Evolutionary conservation across 176 grass and related monocot genomes (phyloP).

Genomic region (Alloteropsis semialata): DNA sequence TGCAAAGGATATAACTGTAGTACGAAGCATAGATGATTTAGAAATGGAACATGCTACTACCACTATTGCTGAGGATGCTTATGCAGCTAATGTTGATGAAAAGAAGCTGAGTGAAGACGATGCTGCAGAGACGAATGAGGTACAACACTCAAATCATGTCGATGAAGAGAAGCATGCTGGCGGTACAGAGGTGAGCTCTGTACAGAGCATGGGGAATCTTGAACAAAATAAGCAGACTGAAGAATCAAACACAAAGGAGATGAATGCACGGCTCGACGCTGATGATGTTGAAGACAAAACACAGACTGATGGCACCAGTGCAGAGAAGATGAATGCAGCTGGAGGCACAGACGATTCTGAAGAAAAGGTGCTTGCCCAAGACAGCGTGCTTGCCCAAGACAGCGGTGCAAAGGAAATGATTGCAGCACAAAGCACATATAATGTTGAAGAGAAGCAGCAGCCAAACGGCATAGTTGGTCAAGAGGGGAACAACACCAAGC

Average conservation of each 20-base stretch:
- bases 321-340: background rate
- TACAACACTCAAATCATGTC: background rate
- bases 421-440: background rate
- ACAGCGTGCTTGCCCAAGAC: background rate
- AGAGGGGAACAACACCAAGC: constrained; percentile 32
- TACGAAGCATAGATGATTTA: background rate
- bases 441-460: constrained; percentile 10
- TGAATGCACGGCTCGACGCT: background rate
- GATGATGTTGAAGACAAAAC: background rate
- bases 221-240: constrained; percentile 30
- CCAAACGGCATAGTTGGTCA: background rate
- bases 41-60: constrained; percentile 21
- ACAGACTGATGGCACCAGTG: background rate
- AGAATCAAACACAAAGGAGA: background rate
- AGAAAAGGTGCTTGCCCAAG: background rate
- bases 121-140: background rate
- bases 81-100: constrained; percentile 17
- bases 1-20: constrained; percentile 5
- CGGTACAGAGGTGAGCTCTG: background rate
- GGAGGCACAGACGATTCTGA: background rate
- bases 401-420: background rate
- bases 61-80: background rate
- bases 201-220: background rate
- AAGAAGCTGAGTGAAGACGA: background rate
- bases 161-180: background rate